phyloP scores from a whole-genome alignment of 2,329 filamentous ascomycete species.

The Orbilia brochopaga region DNA sequence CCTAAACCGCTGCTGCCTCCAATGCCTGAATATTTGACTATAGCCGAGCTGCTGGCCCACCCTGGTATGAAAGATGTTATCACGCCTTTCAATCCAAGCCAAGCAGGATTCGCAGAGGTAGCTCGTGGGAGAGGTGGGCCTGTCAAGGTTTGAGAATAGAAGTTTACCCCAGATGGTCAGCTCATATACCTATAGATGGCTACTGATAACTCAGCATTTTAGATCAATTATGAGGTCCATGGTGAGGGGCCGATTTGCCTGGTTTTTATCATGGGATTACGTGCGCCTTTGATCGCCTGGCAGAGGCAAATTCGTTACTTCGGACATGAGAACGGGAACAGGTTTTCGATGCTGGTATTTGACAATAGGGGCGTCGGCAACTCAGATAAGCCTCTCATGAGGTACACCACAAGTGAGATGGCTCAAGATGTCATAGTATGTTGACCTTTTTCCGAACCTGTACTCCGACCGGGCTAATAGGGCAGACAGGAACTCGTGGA shows the following conservation, averaged over 20 bases:
- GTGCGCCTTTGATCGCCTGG: constrained; percentile 60
- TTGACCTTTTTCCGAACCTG: constrained; percentile 60
- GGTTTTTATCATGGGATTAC: constrained; percentile 77
- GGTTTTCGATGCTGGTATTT: constrained; percentile 75
- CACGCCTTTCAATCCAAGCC: constrained; percentile 20
- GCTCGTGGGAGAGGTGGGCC: constrained; percentile 41
- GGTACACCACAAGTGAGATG: constrained; percentile 86
- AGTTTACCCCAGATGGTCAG: background rate
- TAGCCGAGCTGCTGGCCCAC: constrained; percentile 39
- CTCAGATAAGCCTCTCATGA: constrained; percentile 75
- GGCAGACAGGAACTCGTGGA: constrained; percentile 64
- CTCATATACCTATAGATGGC: background rate
- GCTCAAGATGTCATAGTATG: constrained; percentile 70
- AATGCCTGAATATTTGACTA: constrained; percentile 29
- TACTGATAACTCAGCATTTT: background rate
- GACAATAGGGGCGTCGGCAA: constrained; percentile 83
- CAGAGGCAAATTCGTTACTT: constrained; percentile 76
- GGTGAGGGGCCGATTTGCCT: constrained; percentile 36
- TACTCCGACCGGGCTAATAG: constrained; percentile 63
- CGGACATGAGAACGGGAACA: constrained; percentile 70
- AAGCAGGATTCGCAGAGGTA: constrained; percentile 29
- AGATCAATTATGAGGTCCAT: constrained; percentile 49
- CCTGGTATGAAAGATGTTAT: constrained; percentile 48
- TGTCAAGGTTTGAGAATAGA: constrained; percentile 31
- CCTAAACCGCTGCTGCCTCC: background rate